phyloP scores from a whole-genome alignment of 1,139 yeast species.

The Torulaspora globosa region DNA sequence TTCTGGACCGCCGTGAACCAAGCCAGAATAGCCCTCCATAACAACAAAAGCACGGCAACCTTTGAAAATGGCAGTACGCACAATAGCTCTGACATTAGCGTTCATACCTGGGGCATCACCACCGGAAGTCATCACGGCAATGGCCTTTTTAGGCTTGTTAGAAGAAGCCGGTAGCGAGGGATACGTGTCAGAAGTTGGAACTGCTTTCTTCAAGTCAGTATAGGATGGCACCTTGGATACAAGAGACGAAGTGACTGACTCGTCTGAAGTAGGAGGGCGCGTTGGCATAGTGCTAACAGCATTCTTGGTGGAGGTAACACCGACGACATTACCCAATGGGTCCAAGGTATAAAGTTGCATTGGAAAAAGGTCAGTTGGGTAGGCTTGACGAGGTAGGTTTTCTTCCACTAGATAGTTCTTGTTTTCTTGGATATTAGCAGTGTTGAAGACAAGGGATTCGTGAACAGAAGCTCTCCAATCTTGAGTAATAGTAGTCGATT shows the following conservation, averaged over 20 bases:
- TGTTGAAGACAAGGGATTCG: constrained; percentile 33
- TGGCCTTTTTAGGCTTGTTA: constrained; percentile 34
- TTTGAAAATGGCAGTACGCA: constrained; percentile 78
- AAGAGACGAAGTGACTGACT: constrained; percentile 18
- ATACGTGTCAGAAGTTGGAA: constrained; percentile 21
- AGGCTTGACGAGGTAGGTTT: constrained; percentile 34
- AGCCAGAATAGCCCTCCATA: constrained; percentile 92
- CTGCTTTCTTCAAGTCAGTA: constrained; percentile 27
- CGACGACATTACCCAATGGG: constrained; percentile 63
- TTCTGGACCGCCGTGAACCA: constrained; percentile 74
- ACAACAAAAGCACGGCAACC: constrained; percentile 96
- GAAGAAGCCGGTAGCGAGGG: constrained; percentile 25
- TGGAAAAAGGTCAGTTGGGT: constrained; percentile 65
- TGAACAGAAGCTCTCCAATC: constrained; percentile 41
- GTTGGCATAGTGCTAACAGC: constrained; percentile 54
- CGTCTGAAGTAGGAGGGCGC: constrained; percentile 17
- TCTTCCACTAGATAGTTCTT: constrained; percentile 27
- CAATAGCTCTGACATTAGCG: constrained; percentile 83
- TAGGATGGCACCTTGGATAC: constrained; percentile 31
- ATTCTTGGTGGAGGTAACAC: constrained; percentile 58
- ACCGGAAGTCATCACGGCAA: constrained; percentile 96
- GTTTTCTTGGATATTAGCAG: constrained; percentile 31
- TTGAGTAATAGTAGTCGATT: constrained; percentile 15
- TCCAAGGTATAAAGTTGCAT: constrained; percentile 53
- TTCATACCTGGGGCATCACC: constrained; percentile 97